These are phyloP conservation scores for Mycena epipterygia DNA, from an alignment of 768 basidiomycete species.

Conservation along the genomic window DNA sequence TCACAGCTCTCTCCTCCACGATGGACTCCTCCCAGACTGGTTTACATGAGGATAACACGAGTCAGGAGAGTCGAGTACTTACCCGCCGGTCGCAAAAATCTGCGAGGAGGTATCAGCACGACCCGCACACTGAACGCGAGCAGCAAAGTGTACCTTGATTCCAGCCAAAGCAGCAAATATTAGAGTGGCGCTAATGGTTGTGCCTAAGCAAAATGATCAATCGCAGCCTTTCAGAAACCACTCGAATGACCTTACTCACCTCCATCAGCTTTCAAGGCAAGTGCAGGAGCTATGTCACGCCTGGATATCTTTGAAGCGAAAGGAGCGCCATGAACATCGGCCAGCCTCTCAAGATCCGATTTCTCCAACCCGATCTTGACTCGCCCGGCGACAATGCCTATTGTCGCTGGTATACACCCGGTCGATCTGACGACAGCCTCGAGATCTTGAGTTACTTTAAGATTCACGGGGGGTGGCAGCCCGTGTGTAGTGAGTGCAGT, in stretches of 20 bases:
- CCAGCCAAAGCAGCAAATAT: constrained; percentile 85
- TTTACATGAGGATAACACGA: not conserved
- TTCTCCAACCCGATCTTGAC: constrained; percentile 87
- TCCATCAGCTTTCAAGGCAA: constrained; percentile 77
- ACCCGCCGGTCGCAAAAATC: constrained; percentile 96
- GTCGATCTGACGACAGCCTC: constrained; percentile 80
- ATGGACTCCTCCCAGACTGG: constrained; percentile 86
- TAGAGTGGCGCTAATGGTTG: constrained; percentile 81
- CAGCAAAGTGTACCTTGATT: constrained; percentile 72
- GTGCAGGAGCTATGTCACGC: constrained; percentile 83
- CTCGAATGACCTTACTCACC: constrained; percentile 60
- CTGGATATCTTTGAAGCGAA: constrained; percentile 76
- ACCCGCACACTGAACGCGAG: not conserved
- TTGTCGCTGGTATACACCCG: constrained; percentile 91
- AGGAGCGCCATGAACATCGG: constrained; percentile 61
- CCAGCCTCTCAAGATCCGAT: constrained; percentile 76
- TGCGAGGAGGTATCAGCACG: constrained; percentile 44
- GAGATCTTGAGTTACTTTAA: constrained; percentile 77
- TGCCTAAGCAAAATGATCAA: constrained; percentile 55
- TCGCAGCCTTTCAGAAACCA: not conserved
- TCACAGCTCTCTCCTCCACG: constrained; percentile 64
- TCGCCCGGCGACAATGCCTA: constrained; percentile 85
- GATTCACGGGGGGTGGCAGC: constrained; percentile 85
- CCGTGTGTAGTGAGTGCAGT: constrained; percentile 95
- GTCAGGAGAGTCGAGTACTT: constrained; percentile 39